phyloP scores from a whole-genome alignment of 305 asterid genomes.

The Fraxinus floribunda region DNA sequence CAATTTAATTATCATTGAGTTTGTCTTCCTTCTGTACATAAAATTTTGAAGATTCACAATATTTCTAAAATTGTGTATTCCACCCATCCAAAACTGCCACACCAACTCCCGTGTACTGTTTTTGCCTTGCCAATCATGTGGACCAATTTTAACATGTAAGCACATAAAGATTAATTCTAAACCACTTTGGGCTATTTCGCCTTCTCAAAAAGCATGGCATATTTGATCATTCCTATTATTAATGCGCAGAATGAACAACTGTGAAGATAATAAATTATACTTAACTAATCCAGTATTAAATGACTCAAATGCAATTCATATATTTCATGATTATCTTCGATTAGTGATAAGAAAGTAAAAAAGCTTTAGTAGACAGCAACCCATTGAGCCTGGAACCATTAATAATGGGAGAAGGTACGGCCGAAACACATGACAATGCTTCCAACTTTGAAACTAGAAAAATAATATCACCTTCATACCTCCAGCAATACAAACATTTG shows the following conservation, averaged over 20 bases:
- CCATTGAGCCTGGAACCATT: slow-evolving; percentile 1
- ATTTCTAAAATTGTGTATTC: not conserved
- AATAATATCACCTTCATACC: slow-evolving; percentile 63
- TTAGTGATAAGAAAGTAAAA: slow-evolving; percentile 13
- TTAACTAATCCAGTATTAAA: not conserved
- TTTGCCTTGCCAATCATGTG: not conserved
- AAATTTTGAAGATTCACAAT: not conserved
- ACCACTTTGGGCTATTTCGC: not conserved
- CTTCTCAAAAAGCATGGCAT: not conserved
- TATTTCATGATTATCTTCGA: slow-evolving; percentile 5
- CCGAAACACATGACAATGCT: slow-evolving; percentile 12
- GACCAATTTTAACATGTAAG: not conserved
- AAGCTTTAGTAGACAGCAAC: slow-evolving; percentile 14
- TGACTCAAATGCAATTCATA: not conserved
- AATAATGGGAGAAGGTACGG: slow-evolving; percentile 16
- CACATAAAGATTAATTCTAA: not conserved
- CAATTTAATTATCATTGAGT: not conserved
- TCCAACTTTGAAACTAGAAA: slow-evolving; percentile 30
- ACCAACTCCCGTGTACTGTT: not conserved
- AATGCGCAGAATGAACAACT: not conserved
- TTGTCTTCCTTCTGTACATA: not conserved
- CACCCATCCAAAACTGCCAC: not conserved
- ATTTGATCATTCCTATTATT: not conserved
- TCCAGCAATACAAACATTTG: slow-evolving; percentile 95
- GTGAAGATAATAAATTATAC: not conserved